Percentiles rank a stretch among this genome's conserved stretches.
phyloP scores from a whole-genome alignment of 164 flowering plant species.

The Vitis rotundifolia region DNA sequence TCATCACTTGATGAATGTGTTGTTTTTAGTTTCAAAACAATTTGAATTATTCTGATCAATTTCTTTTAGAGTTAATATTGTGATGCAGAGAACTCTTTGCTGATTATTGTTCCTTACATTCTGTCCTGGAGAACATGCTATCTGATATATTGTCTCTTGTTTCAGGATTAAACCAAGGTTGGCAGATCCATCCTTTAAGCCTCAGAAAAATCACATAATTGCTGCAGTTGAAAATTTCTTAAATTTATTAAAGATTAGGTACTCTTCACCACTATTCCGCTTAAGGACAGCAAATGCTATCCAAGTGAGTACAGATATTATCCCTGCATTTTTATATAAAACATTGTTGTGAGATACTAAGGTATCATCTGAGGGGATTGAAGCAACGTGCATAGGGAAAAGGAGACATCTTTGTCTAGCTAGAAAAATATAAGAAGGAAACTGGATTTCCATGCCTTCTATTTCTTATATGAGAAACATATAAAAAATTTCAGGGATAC shows the following conservation, averaged over 20 bases:
- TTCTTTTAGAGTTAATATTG: neutral
- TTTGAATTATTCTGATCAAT: neutral
- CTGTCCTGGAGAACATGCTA: neutral
- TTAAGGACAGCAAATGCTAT: slow-evolving; percentile 68
- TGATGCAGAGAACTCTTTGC: slow-evolving; percentile 2
- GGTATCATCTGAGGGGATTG: neutral
- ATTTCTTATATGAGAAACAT: too few species aligned
- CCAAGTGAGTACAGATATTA: slow-evolving; percentile 49
- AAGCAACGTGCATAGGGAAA: neutral
- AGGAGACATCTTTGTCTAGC: neutral
- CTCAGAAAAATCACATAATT: slow-evolving; percentile 67
- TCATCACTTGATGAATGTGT: neutral
- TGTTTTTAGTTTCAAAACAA: neutral
- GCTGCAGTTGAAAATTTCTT: slow-evolving; percentile 73
- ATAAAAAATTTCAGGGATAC: too few species aligned
- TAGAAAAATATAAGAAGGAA: too few species aligned
- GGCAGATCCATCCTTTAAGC: slow-evolving; percentile 80
- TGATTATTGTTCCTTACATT: neutral
- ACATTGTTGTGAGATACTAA: neutral
- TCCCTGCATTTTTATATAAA: neutral
- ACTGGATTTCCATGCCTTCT: too few species aligned
- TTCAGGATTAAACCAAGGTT: slow-evolving; percentile 83
- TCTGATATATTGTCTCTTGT: slow-evolving; percentile 1
- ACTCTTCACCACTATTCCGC: slow-evolving; percentile 92
- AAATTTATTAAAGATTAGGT: slow-evolving; percentile 64